phyloP scores from a whole-genome alignment of 2,329 filamentous ascomycete genomes.

The Fusarium circinatum region DNA sequence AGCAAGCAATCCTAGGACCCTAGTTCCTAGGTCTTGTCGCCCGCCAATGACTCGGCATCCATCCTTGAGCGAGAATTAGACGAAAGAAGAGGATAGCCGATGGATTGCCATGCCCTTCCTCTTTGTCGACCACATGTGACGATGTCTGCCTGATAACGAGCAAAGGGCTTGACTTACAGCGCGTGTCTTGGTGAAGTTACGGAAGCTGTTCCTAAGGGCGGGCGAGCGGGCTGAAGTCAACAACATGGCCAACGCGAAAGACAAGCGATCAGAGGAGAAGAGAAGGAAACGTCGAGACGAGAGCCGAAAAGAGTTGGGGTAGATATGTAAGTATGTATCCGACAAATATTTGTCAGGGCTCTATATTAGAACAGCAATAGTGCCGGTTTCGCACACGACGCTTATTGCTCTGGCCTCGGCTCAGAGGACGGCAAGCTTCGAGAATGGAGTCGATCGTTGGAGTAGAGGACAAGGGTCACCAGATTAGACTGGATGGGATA shows the following conservation, averaged over 20 bases:
- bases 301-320: not conserved
- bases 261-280: slow-evolving; percentile 7
- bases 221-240: slow-evolving; percentile 49
- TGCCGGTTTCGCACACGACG: slow-evolving; percentile 20
- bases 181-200: slow-evolving; percentile 45
- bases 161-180: slow-evolving; percentile 31
- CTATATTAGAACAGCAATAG: slow-evolving; percentile 24
- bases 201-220: slow-evolving; percentile 49
- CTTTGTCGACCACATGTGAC: slow-evolving; percentile 1
- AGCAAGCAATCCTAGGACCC: slow-evolving; percentile 16
- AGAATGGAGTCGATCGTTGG: slow-evolving; percentile 4
- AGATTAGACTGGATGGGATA: not conserved
- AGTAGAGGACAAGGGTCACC: not conserved
- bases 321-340: slow-evolving; percentile 25
- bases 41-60: slow-evolving; percentile 23
- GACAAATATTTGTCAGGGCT: slow-evolving; percentile 21
- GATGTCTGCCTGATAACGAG: not conserved
- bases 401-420: slow-evolving; percentile 36
- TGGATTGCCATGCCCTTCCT: not conserved
- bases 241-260: slow-evolving; percentile 49
- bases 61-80: not conserved
- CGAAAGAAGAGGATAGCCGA: not conserved
- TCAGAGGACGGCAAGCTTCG: slow-evolving; percentile 18
- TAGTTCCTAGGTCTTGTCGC: slow-evolving; percentile 2
- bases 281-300: slow-evolving; percentile 1